Conservation (phyloP, 768 basidiomycete genomes). For the Imleria badia region DNA sequence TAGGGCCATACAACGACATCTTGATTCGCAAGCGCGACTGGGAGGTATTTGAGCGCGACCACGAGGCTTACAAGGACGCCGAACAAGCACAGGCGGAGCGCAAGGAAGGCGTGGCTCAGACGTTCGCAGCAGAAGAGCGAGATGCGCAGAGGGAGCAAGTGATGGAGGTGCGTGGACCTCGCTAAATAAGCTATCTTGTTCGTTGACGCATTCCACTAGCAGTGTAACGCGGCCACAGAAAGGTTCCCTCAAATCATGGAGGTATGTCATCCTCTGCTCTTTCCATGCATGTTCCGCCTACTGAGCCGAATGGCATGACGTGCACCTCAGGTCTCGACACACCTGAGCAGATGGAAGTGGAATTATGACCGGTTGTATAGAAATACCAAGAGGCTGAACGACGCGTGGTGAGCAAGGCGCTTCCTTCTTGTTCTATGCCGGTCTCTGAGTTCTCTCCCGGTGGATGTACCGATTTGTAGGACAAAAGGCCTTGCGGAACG, state of each 20-base stretch:
- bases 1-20: conserved; percentile 19
- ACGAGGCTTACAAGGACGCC: not conserved
- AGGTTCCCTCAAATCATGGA: conserved; percentile 17
- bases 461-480: conserved; percentile 28
- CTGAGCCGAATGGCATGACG: not conserved
- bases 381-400: conserved; percentile 6
- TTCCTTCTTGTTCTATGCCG: not conserved
- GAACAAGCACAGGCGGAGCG: not conserved
- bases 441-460: not conserved
- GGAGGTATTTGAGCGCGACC: conserved; percentile 4
- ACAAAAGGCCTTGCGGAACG: conserved; percentile 32
- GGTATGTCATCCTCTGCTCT: conserved; percentile 7
- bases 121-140: too few species aligned
- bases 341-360: conserved; percentile 29
- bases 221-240: not conserved
- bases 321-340: conserved; percentile 21
- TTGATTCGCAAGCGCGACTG: conserved; percentile 24
- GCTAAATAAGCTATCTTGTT: not conserved
- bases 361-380: conserved; percentile 9
- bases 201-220: conserved; percentile 1
- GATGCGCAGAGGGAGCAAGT: not conserved
- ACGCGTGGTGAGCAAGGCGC: conserved; percentile 13
- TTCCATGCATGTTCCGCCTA: not conserved
- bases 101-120: too few species aligned
- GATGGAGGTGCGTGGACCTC: conserved; percentile 1